phyloP scores from a whole-genome alignment of 2,329 filamentous ascomycete species.

The Pseudocercospora fuligena region DNA sequence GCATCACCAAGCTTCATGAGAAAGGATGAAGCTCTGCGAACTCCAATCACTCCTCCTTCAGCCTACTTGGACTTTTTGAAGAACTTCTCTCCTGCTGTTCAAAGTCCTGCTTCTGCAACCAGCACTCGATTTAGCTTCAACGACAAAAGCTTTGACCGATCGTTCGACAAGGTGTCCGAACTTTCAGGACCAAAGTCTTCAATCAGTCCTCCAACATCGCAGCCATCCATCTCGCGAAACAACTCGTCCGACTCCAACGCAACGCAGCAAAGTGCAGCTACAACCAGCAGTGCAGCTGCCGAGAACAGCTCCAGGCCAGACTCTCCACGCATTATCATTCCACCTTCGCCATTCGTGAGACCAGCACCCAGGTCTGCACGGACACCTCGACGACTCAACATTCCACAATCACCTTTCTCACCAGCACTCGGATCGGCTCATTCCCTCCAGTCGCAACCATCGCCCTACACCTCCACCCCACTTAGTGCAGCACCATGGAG shows the following conservation, averaged over 20 bases:
- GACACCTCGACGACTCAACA: constrained; percentile 69
- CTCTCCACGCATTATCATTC: constrained; percentile 50
- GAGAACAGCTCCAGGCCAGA: constrained; percentile 30
- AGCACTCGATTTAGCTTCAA: constrained; percentile 57
- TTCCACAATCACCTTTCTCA: constrained; percentile 77
- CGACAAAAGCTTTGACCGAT: constrained; percentile 43
- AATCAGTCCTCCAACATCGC: constrained; percentile 36
- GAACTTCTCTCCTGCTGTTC: constrained; percentile 71
- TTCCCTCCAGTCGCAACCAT: constrained; percentile 57
- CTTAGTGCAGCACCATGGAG: constrained; percentile 44
- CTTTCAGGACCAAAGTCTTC: constrained; percentile 40
- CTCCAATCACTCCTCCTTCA: constrained; percentile 85
- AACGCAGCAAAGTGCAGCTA: constrained; percentile 24
- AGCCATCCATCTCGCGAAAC: constrained; percentile 43
- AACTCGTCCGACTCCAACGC: constrained; percentile 38
- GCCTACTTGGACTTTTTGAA: constrained; percentile 95
- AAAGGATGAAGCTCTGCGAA: constrained; percentile 69
- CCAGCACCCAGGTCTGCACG: constrained; percentile 65
- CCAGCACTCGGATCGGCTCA: constrained; percentile 42
- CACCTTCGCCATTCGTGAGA: constrained; percentile 50
- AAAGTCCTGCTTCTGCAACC: constrained; percentile 68
- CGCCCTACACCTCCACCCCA: constrained; percentile 67
- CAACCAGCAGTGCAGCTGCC: constrained; percentile 28
- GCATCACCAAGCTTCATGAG: constrained; percentile 69
- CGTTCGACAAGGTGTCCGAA: constrained; percentile 33